These are phyloP conservation scores for Adiantum capillusveneris DNA, from an alignment of 75 land plant genomes.

Conservation along the genomic window DNA sequence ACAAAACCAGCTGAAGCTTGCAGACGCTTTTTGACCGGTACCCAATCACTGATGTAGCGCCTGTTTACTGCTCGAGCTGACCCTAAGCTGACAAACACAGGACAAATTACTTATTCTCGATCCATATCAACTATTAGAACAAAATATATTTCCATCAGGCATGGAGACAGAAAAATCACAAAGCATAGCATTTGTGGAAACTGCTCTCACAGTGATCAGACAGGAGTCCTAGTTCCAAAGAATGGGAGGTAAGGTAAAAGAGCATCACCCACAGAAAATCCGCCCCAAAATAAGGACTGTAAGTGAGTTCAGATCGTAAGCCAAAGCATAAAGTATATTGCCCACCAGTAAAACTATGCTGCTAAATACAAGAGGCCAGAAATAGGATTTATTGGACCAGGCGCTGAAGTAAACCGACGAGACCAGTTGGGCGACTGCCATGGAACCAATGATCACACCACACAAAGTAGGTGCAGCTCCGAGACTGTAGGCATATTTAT, in stretches of 20 bases:
- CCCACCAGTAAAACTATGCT: conserved; percentile 65
- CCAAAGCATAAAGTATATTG: conserved; percentile 60
- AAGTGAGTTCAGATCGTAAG: conserved; percentile 72
- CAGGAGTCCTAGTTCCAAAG: too few species aligned
- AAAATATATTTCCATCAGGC: too few species aligned
- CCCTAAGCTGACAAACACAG: conserved; percentile 35
- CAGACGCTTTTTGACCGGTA: conserved; percentile 44
- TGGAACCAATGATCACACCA: conserved; percentile 82
- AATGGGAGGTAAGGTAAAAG: background rate
- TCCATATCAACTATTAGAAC: too few species aligned
- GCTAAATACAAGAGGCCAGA: conserved; percentile 69
- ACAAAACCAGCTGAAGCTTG: conserved; percentile 69
- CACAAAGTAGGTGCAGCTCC: conserved; percentile 84
- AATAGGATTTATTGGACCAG: conserved; percentile 83
- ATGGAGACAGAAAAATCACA: too few species aligned
- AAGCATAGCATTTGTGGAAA: too few species aligned
- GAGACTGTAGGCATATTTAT: conserved; percentile 59
- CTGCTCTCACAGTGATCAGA: too few species aligned
- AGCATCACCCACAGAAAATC: conserved; percentile 68
- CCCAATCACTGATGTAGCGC: conserved; percentile 67
- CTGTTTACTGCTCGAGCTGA: conserved; percentile 75
- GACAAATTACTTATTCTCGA: too few species aligned
- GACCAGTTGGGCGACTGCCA: conserved; percentile 83
- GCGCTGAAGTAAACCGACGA: conserved; percentile 87
- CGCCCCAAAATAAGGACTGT: conserved; percentile 66